Percentiles rank a stretch among this genome's conserved stretches.
phyloP scores from a whole-genome alignment of 345 rosid genomes.

The Clarkia xantiana region DNA sequence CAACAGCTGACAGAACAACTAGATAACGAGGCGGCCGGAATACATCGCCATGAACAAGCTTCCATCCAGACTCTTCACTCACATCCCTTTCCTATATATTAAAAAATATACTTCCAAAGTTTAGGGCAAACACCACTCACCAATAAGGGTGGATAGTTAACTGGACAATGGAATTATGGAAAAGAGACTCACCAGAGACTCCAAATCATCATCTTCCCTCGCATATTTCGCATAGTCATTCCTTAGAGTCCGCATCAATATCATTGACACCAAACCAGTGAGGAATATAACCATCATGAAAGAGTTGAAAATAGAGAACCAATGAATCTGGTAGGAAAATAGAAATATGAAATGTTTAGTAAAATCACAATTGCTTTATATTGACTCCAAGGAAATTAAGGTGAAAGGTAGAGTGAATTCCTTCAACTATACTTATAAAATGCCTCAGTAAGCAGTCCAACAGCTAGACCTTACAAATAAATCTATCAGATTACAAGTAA shows the following conservation, averaged over 20 bases:
- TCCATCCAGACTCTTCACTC: slow-evolving; percentile 96
- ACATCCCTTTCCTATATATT: slow-evolving; percentile 75
- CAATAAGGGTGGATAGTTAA: slow-evolving; percentile 4
- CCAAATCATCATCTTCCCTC: slow-evolving; percentile 91
- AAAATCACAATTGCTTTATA: slow-evolving; percentile 1
- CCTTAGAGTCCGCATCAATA: slow-evolving; percentile 88
- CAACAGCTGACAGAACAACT: slow-evolving; percentile 77
- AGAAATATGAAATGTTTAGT: slow-evolving; percentile 2
- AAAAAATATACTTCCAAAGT: slow-evolving; percentile 4
- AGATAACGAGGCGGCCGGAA: slow-evolving; percentile 60
- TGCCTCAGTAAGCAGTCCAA: too few relatives aligned
- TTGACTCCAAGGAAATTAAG: neutral
- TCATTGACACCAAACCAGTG: slow-evolving; percentile 95
- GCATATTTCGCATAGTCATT: slow-evolving; percentile 96
- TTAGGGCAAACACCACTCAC: neutral
- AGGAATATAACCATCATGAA: slow-evolving; percentile 98
- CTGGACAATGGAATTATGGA: slow-evolving; percentile 5
- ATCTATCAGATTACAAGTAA: neutral
- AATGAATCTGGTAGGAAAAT: slow-evolving; percentile 54
- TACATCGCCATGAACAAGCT: slow-evolving; percentile 96
- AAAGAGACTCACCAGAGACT: slow-evolving; percentile 56
- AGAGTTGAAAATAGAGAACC: slow-evolving; percentile 95
- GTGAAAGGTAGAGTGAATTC: neutral
- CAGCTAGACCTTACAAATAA: too few relatives aligned
- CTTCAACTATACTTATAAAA: too few relatives aligned